These are phyloP conservation scores for Lachnellula occidentalis DNA, from an alignment of 2,329 filamentous ascomycete genomes.

Conservation along the genomic window DNA sequence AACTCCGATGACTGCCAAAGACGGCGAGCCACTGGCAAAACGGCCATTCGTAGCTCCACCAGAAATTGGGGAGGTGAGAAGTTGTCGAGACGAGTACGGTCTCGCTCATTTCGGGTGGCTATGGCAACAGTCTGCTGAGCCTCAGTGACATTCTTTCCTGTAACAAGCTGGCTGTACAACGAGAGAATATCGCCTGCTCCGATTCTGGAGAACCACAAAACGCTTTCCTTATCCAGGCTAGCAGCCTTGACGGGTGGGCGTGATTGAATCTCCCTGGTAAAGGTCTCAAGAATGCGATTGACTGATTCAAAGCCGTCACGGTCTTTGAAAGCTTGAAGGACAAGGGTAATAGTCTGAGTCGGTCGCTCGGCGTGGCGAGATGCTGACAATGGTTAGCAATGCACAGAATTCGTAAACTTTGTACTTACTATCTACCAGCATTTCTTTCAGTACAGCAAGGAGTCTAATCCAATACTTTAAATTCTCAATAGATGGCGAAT, in stretches of 20 bases:
- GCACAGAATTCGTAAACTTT: not conserved
- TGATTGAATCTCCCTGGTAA: slow-evolving; percentile 52
- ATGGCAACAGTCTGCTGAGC: slow-evolving; percentile 57
- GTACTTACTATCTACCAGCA: slow-evolving; percentile 64
- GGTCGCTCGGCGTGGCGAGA: slow-evolving; percentile 29
- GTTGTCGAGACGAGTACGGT: slow-evolving; percentile 51
- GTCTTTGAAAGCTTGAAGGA: slow-evolving; percentile 83
- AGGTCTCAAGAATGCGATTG: slow-evolving; percentile 65
- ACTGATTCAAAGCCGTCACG: slow-evolving; percentile 69
- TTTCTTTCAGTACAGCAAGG: slow-evolving; percentile 69
- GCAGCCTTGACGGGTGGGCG: too few relatives aligned
- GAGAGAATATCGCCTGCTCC: slow-evolving; percentile 78
- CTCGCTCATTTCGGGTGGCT: slow-evolving; percentile 46
- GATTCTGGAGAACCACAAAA: slow-evolving; percentile 41
- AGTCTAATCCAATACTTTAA: slow-evolving; percentile 80
- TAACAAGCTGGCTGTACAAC: slow-evolving; percentile 71
- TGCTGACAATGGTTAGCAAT: slow-evolving; percentile 9
- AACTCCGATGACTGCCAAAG: slow-evolving; percentile 77
- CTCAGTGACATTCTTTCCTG: slow-evolving; percentile 75
- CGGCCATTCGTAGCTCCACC: slow-evolving; percentile 75
- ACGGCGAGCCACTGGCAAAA: slow-evolving; percentile 68
- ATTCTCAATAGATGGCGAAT: slow-evolving; percentile 52
- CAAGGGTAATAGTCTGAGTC: slow-evolving; percentile 60
- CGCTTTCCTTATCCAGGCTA: slow-evolving; percentile 8
- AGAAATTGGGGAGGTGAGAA: slow-evolving; percentile 71